phyloP scores from a whole-genome alignment of 1,284 basidiomycete species.

The Leccinum subrobustum region DNA sequence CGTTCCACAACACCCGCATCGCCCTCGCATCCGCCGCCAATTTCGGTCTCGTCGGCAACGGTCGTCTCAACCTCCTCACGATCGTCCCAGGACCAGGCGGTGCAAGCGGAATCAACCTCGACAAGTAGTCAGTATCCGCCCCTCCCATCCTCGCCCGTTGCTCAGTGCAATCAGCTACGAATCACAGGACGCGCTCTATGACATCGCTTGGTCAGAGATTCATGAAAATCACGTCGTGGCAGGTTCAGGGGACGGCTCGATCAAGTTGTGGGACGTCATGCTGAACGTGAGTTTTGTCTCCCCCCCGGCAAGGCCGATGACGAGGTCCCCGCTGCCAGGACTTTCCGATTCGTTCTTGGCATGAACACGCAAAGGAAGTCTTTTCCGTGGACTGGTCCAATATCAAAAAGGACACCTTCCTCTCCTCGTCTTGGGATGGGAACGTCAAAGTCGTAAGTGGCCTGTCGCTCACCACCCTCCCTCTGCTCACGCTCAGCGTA shows the following conservation, averaged over 20 bases:
- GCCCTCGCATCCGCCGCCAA: slow-evolving; percentile 92
- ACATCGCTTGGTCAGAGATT: slow-evolving; percentile 89
- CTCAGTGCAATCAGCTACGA: slow-evolving; percentile 66
- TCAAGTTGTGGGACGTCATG: slow-evolving; percentile 90
- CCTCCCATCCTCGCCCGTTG: slow-evolving; percentile 15
- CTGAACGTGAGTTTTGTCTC: slow-evolving; percentile 63
- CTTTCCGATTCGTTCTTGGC: slow-evolving; percentile 88
- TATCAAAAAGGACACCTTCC: slow-evolving; percentile 87
- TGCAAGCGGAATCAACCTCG: slow-evolving; percentile 46
- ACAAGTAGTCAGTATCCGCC: slow-evolving; percentile 60
- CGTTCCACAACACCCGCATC: slow-evolving; percentile 80
- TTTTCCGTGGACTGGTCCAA: slow-evolving; percentile 99
- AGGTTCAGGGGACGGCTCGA: slow-evolving; percentile 88
- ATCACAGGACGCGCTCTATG: slow-evolving; percentile 92
- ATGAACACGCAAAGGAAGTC: slow-evolving; percentile 90
- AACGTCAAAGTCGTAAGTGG: slow-evolving; percentile 79
- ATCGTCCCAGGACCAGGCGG: slow-evolving; percentile 48
- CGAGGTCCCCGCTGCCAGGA: slow-evolving; percentile 53
- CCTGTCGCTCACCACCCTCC: background rate
- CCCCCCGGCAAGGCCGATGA: slow-evolving; percentile 17
- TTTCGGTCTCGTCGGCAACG: slow-evolving; percentile 95
- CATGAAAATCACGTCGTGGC: slow-evolving; percentile 95
- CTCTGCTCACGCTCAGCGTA: background rate
- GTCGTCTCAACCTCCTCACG: slow-evolving; percentile 74
- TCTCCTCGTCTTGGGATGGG: slow-evolving; percentile 92